These are phyloP conservation scores for Botrytis fabae DNA, from an alignment of 2,329 filamentous ascomycete species.

Conservation along the genomic window DNA sequence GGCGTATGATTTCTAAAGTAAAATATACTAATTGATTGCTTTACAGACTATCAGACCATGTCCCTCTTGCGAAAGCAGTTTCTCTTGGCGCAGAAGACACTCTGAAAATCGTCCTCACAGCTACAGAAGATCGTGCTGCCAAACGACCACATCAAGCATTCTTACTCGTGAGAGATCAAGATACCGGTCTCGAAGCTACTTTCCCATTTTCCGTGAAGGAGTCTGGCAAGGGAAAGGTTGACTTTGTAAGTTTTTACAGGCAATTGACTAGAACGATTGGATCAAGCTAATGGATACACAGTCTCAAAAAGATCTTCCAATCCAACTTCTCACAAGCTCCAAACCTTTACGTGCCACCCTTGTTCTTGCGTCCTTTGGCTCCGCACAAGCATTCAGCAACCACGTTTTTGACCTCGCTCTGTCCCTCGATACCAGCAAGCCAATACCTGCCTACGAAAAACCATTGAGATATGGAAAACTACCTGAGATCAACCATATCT, in stretches of 20 bases:
- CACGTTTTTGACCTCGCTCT: constrained; percentile 74
- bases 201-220: constrained; percentile 84
- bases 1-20: background rate
- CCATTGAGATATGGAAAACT: constrained; percentile 82
- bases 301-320: constrained; percentile 85
- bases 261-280: background rate
- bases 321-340: constrained; percentile 71
- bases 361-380: constrained; percentile 83
- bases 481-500: constrained; percentile 86
- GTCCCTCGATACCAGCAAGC: constrained; percentile 59
- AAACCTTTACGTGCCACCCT: constrained; percentile 76
- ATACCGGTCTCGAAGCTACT: constrained; percentile 79
- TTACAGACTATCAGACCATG: constrained; percentile 37
- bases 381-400: constrained; percentile 64
- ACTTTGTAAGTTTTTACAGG: constrained; percentile 64
- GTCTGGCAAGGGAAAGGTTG: constrained; percentile 79
- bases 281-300: constrained; percentile 44
- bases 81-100: constrained; percentile 67
- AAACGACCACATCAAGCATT: constrained; percentile 95
- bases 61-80: constrained; percentile 58
- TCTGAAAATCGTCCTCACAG: constrained; percentile 79
- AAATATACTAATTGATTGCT: background rate
- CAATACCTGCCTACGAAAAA: constrained; percentile 61
- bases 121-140: constrained; percentile 73
- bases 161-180: constrained; percentile 73